Evolutionary conservation across 768 basidiomycete genomes (phyloP), one percentile per base, ranked within the genome.

Genomic region (Scleroderma citrinum): DNA sequence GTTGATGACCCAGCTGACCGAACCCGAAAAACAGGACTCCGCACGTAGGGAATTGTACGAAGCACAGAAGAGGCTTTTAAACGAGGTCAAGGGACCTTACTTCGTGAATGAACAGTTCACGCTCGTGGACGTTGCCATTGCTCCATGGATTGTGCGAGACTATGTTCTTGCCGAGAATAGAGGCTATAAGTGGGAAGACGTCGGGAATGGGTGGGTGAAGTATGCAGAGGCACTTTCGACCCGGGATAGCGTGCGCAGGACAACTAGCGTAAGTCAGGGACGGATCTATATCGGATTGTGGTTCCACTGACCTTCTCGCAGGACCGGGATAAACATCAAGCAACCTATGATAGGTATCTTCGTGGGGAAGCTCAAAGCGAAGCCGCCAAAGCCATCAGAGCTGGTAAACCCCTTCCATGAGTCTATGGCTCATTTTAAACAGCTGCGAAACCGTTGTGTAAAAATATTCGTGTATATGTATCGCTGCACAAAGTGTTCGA

Each of bases 361-460:
- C 71, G 72, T 7, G 73, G 84, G 54, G 77, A 81, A 54, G 74
- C 78, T 2, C 72, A 77, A 59, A 75, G 76, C 50, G 76, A 76
- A 44, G 73, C 70, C 26, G 78, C 78, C 0, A 77, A 76, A 52
- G 78, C 77, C 5, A 72, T 71, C 12, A 68, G 76, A 41, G 70
- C 68, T 23, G 76, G 77, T 5, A 62, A 66, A 50, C 48, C 52
- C 6, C 64, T 79, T 59, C 77, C 74, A 36, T 53, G 23, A 26
- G 32, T 24, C 26, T 29, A 8, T n/a, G n/a, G n/a, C n/a, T 5
- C 26, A 29, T 29, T 5, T 8, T 5, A 29, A 29, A 29, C 26
- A 29, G 8, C 5, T 29, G 8, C 26, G 8, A 29, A 29, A 29
- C 4, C 8, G 26, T 29, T 8, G 5, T 29, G 26, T 29, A 29